A percentile compares a stretch with the other conserved stretches of the same genome.
phyloP scores from a whole-genome alignment of 75 land plant species.

The Sequoiadendron giganteum region DNA sequence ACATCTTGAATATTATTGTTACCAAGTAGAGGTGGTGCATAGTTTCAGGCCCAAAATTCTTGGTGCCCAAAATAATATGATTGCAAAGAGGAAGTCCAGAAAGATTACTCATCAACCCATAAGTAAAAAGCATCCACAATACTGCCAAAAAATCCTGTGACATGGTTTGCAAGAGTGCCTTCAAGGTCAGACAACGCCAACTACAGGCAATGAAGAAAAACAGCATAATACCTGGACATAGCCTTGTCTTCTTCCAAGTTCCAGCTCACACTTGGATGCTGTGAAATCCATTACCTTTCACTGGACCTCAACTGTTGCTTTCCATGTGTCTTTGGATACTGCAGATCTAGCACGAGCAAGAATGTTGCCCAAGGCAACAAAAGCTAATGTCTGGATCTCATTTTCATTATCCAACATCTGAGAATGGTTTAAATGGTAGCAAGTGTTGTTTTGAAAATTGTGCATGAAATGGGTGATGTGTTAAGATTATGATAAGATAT shows the following conservation, averaged over 20 bases:
- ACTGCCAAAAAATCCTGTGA: conserved; percentile 70
- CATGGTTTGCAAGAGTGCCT: conserved; percentile 77
- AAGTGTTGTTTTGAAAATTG: conserved; percentile 6
- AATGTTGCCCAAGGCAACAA: conserved; percentile 47
- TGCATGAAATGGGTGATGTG: conserved; percentile 2
- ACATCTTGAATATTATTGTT: too few relatives aligned
- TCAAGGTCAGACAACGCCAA: conserved; percentile 67
- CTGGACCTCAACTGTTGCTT: conserved; percentile 50
- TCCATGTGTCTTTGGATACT: conserved; percentile 59
- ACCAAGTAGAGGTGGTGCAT: too few relatives aligned
- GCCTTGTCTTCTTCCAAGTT: conserved; percentile 45
- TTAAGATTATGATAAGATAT: conserved; percentile 29
- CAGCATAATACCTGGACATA: conserved; percentile 63
- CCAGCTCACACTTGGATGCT: conserved; percentile 37
- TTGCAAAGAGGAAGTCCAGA: too few relatives aligned
- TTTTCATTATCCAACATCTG: conserved; percentile 22
- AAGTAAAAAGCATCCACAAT: conserved; percentile 62
- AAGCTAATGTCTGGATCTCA: conserved; percentile 56
- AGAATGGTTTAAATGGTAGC: conserved; percentile 7
- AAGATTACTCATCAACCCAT: too few relatives aligned
- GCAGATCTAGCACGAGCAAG: conserved; percentile 51
- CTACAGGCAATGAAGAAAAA: conserved; percentile 72
- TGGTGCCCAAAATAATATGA: too few relatives aligned
- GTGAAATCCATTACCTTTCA: conserved; percentile 51
- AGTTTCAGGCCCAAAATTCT: too few relatives aligned